These are phyloP conservation scores for Linnemannia schmuckeri DNA, from an alignment of 192 early-diverging fungal genomes.

Conservation along the genomic window DNA sequence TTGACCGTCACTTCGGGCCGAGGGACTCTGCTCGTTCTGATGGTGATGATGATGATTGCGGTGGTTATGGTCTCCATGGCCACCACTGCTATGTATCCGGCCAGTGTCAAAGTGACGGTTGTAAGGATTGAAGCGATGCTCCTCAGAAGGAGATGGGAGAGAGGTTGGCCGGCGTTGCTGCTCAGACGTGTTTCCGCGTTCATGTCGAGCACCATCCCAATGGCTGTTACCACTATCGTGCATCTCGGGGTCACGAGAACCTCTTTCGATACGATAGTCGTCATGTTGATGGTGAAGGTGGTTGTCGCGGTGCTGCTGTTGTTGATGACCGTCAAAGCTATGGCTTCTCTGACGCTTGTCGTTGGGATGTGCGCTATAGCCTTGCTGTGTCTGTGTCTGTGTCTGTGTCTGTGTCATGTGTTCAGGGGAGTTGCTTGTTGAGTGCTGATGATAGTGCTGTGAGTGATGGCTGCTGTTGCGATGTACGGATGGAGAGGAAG, in stretches of 20 bases:
- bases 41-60: background rate
- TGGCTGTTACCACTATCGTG: background rate
- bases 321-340: constrained; percentile 6
- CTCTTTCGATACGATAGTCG: background rate
- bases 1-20: constrained; percentile 2
- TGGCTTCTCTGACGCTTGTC: constrained; percentile 1
- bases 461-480: constrained; percentile 7
- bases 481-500: background rate
- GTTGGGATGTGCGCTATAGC: background rate
- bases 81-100: background rate
- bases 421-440: background rate
- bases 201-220: background rate
- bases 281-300: background rate
- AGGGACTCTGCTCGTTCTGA: constrained; percentile 2
- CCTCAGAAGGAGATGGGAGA: background rate
- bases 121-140: background rate
- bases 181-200: background rate
- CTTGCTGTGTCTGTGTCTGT: background rate
- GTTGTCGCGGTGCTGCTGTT: background rate
- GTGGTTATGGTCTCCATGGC: background rate
- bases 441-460: background rate
- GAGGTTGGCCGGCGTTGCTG: background rate
- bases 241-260: background rate
- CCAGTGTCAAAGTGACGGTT: background rate
- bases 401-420: background rate